Conservation (phyloP, 495 filamentous ascomycete genomes). For the Hypoxylon fuscum region DNA sequence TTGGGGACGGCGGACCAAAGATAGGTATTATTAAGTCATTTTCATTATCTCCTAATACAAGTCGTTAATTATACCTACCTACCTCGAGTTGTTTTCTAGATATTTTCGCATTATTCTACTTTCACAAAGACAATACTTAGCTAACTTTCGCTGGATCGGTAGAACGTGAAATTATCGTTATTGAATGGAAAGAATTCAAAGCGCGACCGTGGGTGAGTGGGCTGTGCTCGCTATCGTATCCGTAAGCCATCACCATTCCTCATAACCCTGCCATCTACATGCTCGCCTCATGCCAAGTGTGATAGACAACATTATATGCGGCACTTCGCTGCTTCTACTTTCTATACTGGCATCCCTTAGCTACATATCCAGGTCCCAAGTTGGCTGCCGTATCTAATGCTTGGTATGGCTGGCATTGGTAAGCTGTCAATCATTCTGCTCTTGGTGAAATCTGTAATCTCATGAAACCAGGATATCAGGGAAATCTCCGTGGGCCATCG, state of each 20-base stretch:
- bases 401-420: slow-evolving; percentile 34
- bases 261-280: background rate
- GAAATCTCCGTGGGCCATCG: slow-evolving; percentile 27
- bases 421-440: background rate
- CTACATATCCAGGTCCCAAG: slow-evolving; percentile 56
- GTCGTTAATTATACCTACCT: no score
- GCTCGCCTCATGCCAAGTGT: background rate
- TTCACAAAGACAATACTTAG: background rate
- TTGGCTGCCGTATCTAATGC: slow-evolving; percentile 32
- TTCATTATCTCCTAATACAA: no score
- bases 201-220: background rate
- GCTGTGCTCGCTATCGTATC: background rate
- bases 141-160: background rate
- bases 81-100: background rate
- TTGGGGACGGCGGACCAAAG: no score
- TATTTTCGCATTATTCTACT: background rate
- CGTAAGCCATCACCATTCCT: background rate
- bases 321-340: slow-evolving; percentile 42
- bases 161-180: background rate
- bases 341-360: slow-evolving; percentile 56
- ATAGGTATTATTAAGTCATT: no score
- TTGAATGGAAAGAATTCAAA: background rate
- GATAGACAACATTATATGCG: background rate
- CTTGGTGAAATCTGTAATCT: background rate
- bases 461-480: slow-evolving; percentile 8